Conservation (phyloP, 2,329 filamentous ascomycete species). For the Ceratocystis harringtonii region DNA sequence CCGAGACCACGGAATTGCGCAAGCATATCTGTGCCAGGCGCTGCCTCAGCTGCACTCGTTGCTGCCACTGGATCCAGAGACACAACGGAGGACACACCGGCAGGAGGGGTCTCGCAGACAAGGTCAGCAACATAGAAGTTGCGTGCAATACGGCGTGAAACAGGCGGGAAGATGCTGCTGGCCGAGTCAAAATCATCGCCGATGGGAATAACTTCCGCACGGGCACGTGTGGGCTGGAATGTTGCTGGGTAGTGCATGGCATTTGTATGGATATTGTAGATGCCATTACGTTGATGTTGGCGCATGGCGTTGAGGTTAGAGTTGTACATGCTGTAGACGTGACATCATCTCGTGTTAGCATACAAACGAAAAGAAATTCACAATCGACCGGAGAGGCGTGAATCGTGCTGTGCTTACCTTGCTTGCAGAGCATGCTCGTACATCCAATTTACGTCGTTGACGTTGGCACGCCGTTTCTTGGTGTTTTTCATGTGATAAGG, state of each 20-base stretch:
- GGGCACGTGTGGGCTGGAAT: constrained; percentile 79
- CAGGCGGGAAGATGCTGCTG: constrained; percentile 31
- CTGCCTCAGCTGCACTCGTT: constrained; percentile 16
- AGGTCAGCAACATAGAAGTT: constrained; percentile 44
- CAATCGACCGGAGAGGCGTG: neutral
- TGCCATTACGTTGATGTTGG: constrained; percentile 52
- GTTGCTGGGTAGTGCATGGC: constrained; percentile 70
- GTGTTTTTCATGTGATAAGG: constrained; percentile 48
- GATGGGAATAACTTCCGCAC: constrained; percentile 45
- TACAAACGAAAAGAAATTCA: constrained; percentile 14
- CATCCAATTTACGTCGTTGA: constrained; percentile 95
- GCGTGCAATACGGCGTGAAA: constrained; percentile 35
- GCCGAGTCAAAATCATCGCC: constrained; percentile 22
- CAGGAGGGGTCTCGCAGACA: constrained; percentile 36
- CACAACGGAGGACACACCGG: constrained; percentile 32
- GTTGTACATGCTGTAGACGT: constrained; percentile 60
- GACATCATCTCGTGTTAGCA: constrained; percentile 14
- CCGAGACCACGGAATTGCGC: constrained; percentile 44
- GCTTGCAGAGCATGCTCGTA: constrained; percentile 84
- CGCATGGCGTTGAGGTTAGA: constrained; percentile 54
- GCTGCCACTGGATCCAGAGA: constrained; percentile 29
- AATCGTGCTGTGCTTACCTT: constrained; percentile 42
- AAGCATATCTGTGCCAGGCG: constrained; percentile 30
- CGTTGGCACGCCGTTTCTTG: constrained; percentile 72
- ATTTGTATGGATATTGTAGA: constrained; percentile 93